phyloP scores from a whole-genome alignment of 176 grass and related monocot species.

The Carex pumila region DNA sequence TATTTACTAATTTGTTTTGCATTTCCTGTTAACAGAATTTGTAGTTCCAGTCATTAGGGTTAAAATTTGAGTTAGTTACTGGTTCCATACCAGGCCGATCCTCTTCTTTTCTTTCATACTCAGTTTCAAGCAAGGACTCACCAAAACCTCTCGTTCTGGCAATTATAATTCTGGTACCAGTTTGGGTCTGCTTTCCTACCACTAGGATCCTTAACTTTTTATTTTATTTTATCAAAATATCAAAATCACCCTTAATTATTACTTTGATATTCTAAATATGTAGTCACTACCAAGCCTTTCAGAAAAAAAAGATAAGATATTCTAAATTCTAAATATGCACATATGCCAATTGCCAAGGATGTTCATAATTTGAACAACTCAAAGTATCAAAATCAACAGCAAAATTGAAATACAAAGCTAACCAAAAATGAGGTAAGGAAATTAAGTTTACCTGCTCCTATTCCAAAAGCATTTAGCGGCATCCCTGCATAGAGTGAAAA shows the following conservation, averaged over 20 bases:
- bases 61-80: neutral
- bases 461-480: slow-evolving; percentile 72
- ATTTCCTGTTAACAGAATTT: too few species aligned
- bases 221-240: too few species aligned
- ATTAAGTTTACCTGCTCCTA: slow-evolving; percentile 60
- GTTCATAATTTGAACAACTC: neutral
- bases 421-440: neutral
- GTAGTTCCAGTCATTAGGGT: neutral
- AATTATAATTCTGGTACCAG: neutral
- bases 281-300: too few species aligned
- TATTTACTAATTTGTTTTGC: too few species aligned
- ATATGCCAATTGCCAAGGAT: neutral
- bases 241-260: neutral
- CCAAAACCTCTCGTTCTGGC: neutral
- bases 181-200: neutral
- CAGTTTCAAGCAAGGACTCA: neutral
- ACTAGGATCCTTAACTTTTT: neutral
- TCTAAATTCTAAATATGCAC: neutral
- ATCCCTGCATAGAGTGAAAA: slow-evolving; percentile 58
- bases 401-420: neutral
- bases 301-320: neutral
- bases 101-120: neutral
- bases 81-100: neutral
- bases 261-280: neutral
- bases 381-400: neutral